phyloP scores from a whole-genome alignment of 1,284 basidiomycete species.

The Leccinum subrobustum region DNA sequence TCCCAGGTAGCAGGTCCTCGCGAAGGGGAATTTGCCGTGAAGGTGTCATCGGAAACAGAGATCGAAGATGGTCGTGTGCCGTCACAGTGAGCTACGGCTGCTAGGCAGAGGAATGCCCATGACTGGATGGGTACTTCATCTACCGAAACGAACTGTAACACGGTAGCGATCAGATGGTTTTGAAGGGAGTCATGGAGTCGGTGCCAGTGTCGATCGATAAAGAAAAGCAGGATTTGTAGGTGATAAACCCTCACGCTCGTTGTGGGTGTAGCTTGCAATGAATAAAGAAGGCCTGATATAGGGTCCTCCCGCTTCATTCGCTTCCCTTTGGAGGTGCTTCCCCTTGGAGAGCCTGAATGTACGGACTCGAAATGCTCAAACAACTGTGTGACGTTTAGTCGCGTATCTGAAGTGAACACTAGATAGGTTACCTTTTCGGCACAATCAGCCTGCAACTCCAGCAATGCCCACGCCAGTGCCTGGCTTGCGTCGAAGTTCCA shows the following conservation, averaged over 20 bases:
- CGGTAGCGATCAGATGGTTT: slow-evolving; percentile 49
- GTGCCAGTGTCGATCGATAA: slow-evolving; percentile 75
- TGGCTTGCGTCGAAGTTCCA: slow-evolving; percentile 69
- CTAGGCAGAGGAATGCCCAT: slow-evolving; percentile 81
- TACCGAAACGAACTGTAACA: slow-evolving; percentile 61
- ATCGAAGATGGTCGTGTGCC: slow-evolving; percentile 15
- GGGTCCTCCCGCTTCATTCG: slow-evolving; percentile 57
- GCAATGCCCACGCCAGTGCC: slow-evolving; percentile 76
- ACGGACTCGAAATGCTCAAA: slow-evolving; percentile 60
- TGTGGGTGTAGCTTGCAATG: slow-evolving; percentile 41
- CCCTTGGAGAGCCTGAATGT: slow-evolving; percentile 36
- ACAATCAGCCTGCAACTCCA: slow-evolving; percentile 86
- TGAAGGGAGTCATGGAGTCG: slow-evolving; percentile 58
- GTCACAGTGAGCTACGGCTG: slow-evolving; percentile 61
- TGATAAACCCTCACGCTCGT: slow-evolving; percentile 47
- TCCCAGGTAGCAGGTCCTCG: slow-evolving; percentile 56
- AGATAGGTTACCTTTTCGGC: slow-evolving; percentile 54
- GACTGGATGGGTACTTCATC: slow-evolving; percentile 70
- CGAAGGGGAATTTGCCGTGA: slow-evolving; percentile 1
- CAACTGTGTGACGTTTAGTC: slow-evolving; percentile 43
- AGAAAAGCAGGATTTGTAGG: slow-evolving; percentile 82
- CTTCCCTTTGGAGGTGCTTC: slow-evolving; percentile 40
- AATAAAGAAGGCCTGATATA: slow-evolving; percentile 54
- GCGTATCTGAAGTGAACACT: background rate
- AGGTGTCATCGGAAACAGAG: slow-evolving; percentile 3